phyloP scores from a whole-genome alignment of 495 filamentous ascomycete species.

The Neurospora hispaniola region DNA sequence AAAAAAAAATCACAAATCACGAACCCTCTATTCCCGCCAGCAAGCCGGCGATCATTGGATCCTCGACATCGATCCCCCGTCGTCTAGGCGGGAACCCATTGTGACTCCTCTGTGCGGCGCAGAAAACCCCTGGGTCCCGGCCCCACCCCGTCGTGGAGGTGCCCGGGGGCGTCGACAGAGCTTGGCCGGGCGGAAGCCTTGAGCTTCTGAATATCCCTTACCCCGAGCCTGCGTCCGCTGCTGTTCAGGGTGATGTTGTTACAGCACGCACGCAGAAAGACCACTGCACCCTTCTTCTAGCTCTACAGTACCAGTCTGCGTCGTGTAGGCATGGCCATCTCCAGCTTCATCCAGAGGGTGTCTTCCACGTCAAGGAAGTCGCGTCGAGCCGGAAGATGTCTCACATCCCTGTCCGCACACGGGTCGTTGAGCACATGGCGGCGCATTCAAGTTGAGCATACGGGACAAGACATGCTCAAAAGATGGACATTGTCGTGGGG shows the following conservation, averaged over 20 bases:
- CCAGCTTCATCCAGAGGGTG: background rate
- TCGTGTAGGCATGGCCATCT: background rate
- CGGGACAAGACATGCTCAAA: no score
- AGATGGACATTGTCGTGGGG: background rate
- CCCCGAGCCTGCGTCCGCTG: background rate
- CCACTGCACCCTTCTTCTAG: background rate
- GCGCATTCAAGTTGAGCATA: no score
- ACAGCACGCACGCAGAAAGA: background rate
- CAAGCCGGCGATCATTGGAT: background rate
- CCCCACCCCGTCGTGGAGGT: background rate
- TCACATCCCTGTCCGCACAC: background rate
- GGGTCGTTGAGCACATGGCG: background rate
- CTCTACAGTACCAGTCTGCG: background rate
- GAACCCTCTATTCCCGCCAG: background rate
- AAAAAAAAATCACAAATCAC: background rate
- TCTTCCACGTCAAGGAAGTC: background rate
- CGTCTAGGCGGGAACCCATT: background rate
- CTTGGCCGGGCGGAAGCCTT: background rate
- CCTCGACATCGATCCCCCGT: background rate
- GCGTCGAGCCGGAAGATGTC: background rate
- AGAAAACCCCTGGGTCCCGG: background rate
- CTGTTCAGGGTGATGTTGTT: background rate
- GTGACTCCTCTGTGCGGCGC: background rate
- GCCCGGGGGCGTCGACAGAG: background rate
- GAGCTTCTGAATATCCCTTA: background rate